Evolutionary conservation across 805 yeast species (phyloP).

Genomic region (Saturnispora besseyi): DNA sequence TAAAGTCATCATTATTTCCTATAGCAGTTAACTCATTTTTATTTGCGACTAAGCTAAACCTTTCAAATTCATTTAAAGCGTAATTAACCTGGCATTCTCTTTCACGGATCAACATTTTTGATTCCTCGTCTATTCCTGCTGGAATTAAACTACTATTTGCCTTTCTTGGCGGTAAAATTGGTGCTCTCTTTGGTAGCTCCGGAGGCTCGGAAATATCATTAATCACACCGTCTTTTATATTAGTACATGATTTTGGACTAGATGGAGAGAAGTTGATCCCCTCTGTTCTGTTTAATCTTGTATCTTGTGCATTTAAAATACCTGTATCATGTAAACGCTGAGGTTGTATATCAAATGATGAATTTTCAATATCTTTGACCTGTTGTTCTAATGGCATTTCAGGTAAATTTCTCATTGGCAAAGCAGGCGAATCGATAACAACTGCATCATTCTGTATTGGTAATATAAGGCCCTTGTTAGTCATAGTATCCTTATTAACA

Average conservation of each 20-base stretch:
- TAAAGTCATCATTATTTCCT: background rate
- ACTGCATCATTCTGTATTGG: background rate
- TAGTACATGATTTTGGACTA: background rate
- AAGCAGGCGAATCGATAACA: background rate
- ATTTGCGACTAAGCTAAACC: background rate
- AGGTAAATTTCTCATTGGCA: background rate
- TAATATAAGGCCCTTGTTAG: conserved; percentile 1
- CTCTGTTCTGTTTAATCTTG: background rate
- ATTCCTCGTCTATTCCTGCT: background rate
- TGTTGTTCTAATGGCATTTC: conserved; percentile 2
- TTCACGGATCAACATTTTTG: background rate
- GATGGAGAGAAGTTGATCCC: conserved; percentile 1
- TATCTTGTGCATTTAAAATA: background rate
- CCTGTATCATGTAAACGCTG: background rate
- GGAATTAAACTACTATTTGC: background rate
- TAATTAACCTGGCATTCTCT: background rate
- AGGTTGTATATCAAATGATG: background rate
- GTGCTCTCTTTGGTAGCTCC: conserved; percentile 6
- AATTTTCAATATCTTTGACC: background rate
- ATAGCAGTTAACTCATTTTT: too few species aligned
- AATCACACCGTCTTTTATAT: background rate
- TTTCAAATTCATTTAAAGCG: background rate
- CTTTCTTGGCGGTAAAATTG: conserved; percentile 4
- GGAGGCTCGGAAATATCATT: conserved; percentile 5
- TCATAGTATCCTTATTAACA: background rate